Conservation (phyloP, 108 stramenopile genomes). For the Aurantiochytrium sp. region DNA sequence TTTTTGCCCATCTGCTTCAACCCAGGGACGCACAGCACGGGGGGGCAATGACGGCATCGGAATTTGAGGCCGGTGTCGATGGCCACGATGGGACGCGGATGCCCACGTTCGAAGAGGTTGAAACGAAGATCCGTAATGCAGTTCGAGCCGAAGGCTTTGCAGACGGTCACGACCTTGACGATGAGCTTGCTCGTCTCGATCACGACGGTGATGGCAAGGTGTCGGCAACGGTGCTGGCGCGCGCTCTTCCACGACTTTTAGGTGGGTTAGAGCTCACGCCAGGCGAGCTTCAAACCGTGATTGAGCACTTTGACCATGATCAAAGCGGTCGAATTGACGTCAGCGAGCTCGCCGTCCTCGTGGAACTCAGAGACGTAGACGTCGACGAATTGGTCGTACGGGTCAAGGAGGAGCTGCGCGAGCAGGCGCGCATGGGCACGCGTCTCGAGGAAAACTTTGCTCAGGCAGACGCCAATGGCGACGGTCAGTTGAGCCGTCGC, state of each 20-base stretch:
- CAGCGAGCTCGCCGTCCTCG: background rate
- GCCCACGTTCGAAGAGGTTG: background rate
- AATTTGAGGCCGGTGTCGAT: too few species aligned
- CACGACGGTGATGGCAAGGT: background rate
- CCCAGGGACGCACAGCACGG: too few species aligned
- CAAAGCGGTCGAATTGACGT: background rate
- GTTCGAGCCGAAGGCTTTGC: background rate
- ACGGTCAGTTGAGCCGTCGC: background rate
- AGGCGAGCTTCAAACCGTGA: background rate
- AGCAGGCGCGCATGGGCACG: background rate
- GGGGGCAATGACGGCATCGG: too few species aligned
- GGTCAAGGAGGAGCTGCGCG: conserved; percentile 11
- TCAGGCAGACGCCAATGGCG: background rate
- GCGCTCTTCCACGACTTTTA: background rate
- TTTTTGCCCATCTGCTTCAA: background rate
- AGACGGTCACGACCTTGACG: background rate
- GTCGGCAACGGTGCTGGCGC: background rate
- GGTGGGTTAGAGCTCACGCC: background rate
- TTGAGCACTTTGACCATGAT: background rate
- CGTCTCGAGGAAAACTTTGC: background rate
- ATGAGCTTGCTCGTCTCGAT: background rate
- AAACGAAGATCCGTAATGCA: background rate
- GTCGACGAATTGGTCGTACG: background rate
- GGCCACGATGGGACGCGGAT: too few species aligned
- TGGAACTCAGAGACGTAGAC: background rate